Percentiles rank a stretch among this genome's conserved stretches.
Conservation (phyloP, 805 yeast genomes). For the Hanseniaspora guilliermondii region DNA sequence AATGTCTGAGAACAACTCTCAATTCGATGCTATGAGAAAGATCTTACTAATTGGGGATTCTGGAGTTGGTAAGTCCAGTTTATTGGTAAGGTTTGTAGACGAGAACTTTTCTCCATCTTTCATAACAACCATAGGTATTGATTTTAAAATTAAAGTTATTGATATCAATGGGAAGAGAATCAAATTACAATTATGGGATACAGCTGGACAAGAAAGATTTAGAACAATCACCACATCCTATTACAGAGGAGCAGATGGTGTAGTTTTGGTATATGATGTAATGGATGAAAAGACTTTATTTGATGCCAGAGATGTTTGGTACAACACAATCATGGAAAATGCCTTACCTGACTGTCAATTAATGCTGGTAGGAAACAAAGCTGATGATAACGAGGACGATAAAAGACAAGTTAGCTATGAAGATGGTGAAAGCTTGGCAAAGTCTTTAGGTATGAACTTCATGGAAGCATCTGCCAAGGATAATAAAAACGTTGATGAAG, state of each 20-base stretch:
- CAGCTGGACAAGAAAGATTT: slow-evolving; percentile 95
- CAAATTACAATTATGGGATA: slow-evolving; percentile 93
- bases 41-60: slow-evolving; percentile 89
- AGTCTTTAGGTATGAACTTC: slow-evolving; percentile 77
- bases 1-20: slow-evolving; percentile 20
- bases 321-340: slow-evolving; percentile 86
- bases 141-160: slow-evolving; percentile 91
- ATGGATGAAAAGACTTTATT: slow-evolving; percentile 85
- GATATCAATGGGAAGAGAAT: slow-evolving; percentile 86
- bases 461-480: slow-evolving; percentile 95
- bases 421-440: slow-evolving; percentile 82
- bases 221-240: slow-evolving; percentile 89
- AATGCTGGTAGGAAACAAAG: slow-evolving; percentile 89
- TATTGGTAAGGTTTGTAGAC: slow-evolving; percentile 82
- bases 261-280: slow-evolving; percentile 71
- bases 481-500: slow-evolving; percentile 79
- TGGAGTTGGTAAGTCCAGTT: slow-evolving; percentile 82
- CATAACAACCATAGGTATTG: slow-evolving; percentile 96
- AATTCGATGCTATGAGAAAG: slow-evolving; percentile 80
- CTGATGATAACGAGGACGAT: slow-evolving; percentile 43
- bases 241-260: slow-evolving; percentile 83
- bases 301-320: slow-evolving; percentile 80
- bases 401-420: slow-evolving; percentile 77
- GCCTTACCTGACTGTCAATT: slow-evolving; percentile 94
- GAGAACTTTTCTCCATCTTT: slow-evolving; percentile 94